Evolutionary conservation across 345 rosid genomes (phyloP), one percentile per base, ranked within the genome.

Genomic region (Iberis pinnata): DNA sequence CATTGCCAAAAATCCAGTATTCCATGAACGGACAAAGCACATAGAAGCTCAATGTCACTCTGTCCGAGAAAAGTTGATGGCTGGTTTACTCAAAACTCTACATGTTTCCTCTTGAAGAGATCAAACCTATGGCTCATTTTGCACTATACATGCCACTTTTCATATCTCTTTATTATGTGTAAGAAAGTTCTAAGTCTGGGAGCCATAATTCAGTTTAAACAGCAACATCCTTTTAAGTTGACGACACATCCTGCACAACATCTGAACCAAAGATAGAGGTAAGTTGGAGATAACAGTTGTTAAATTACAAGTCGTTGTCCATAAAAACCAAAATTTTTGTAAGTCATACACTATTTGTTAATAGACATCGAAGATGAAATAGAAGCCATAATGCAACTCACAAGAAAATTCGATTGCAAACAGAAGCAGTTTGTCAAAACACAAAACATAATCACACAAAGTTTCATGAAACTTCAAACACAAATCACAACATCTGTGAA

Each of bases 331-430:
- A 31, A 58, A 24, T 19, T 56, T 20, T 33, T 0, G 27, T 17
- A 24, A 24, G 22, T 17, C 51, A 32, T 33, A 43, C 17, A 19
- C 29, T 58, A 24, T 7, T 8, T 54, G 35, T 13, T 53, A 20
- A 50, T 12, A 46, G 45, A 49, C 12, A 14, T 11, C 11, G 6
- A 12, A n/a, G 33, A 49, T n/a, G 25, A 53, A 61, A 15, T 18
- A 43, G 12, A 24, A 53, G 20, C 15, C 13, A 57, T 8, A 57
- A 55, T 43, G 29, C 25, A 32, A 80, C 97, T 82, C 58, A 89
- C 97, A 86, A 74, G 58, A 79, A 82, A 48, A 89, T 93, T 32
- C 61, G 74, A 79, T 89, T 89, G 75, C 95, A 89, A n/a, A n/a
- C n/a, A n/a, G n/a, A n/a, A n/a, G n/a, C n/a, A n/a, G n/a, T n/a